Evolutionary conservation across 1,284 basidiomycete species (phyloP), one percentile per base, ranked within the genome.

Genomic region (Filobasidium uniguttulatum): DNA sequence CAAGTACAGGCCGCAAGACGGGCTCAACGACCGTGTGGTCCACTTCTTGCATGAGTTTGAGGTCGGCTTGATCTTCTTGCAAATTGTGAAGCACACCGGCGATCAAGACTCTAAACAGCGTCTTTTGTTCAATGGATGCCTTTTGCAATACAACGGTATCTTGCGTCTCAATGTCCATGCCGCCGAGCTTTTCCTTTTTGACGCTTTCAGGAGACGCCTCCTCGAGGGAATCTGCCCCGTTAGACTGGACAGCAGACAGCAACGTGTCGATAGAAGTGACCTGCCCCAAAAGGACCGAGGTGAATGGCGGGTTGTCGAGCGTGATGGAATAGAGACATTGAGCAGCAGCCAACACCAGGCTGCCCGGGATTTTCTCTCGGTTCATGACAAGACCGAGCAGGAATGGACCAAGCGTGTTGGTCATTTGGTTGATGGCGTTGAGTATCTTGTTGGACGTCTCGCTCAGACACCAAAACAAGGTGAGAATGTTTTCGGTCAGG

Each of bases 381-480:
- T 81, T 76, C 7, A 74, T 76, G 33, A 91, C 71, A 65, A 91
- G 88, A 25, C 84, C 82, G 76, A 88, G 80, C 48, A 93, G 72
- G 67, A 93, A 85, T 0, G 83, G 82, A 12, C 82, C 71, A 8
- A 86, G 74, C n/a, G n/a, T n/a, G n/a, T n/a, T n/a, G 17, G 77
- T 73, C 3, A 85, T 78, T 31, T 80, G 77, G 64, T 91, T 91
- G 63, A 93, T 82, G 15, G 84, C 82, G 59, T 78, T 81, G 58
- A 91, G 73, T 3, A 87, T 85, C 70, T 91, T 91, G 69, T 88
- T 85, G 48, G 83, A 89, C 1, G 87, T 88, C 73, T 89, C 85
- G 64, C 85, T 85, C 53, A 96, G 75, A 69, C 86, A 89, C 90
- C 90, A 94, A 26, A 96, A 67, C 20, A 85, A 78, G 8, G 85